Conservation (phyloP, 768 basidiomycete species). For the Naganishia onofrii region DNA sequence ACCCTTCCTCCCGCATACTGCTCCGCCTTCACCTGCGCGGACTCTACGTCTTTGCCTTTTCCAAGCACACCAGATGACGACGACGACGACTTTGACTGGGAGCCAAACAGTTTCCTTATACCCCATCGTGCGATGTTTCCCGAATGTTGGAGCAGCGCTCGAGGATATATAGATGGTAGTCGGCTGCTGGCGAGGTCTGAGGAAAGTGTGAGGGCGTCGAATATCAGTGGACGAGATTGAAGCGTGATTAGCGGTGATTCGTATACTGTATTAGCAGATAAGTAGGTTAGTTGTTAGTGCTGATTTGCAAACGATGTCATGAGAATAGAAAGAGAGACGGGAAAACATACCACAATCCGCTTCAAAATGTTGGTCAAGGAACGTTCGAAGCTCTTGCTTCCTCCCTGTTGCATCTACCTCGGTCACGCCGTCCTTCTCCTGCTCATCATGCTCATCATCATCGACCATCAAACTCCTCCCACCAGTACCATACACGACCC, state of each 20-base stretch:
- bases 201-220: slow-evolving; percentile 21
- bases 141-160: slow-evolving; percentile 18
- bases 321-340: neutral
- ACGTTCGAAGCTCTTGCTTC: slow-evolving; percentile 4
- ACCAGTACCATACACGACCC: slow-evolving; percentile 24
- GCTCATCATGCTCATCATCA: slow-evolving; percentile 10
- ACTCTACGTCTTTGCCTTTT: neutral
- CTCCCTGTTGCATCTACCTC: neutral
- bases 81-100: neutral
- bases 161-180: slow-evolving; percentile 27
- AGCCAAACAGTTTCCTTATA: neutral
- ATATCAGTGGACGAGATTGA: slow-evolving; percentile 18
- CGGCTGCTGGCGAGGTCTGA: slow-evolving; percentile 2
- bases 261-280: slow-evolving; percentile 23
- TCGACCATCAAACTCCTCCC: slow-evolving; percentile 1
- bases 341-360: slow-evolving; percentile 32
- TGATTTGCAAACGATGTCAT: too few species aligned
- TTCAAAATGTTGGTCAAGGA: slow-evolving; percentile 27
- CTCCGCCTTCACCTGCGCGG: neutral
- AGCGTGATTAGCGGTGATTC: slow-evolving; percentile 31
- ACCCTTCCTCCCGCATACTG: neutral
- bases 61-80: neutral
- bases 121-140: neutral
- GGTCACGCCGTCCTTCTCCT: neutral
- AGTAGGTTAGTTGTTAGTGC: too few species aligned